A percentile compares a stretch with the other conserved stretches of the same genome.
Evolutionary conservation across 441 rosid genomes (phyloP).

Genomic region (Theobroma grandiflorum): DNA sequence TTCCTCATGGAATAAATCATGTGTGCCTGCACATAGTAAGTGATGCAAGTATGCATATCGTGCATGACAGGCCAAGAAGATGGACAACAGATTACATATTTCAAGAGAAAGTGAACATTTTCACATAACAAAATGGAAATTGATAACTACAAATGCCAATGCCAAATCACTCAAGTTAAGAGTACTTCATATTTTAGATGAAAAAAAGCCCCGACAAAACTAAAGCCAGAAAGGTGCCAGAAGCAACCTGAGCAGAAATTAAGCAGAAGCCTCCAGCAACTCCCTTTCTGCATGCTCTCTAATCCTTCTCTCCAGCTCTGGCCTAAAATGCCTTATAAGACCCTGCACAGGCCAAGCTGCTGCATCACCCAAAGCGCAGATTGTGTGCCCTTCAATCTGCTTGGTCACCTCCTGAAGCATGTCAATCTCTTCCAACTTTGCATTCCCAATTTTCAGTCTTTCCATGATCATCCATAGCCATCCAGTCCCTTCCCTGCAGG

Average conservation of each 20-base stretch:
- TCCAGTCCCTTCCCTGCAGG: constrained; percentile 98
- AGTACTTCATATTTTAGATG: neutral
- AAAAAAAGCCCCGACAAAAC: neutral
- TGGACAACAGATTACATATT: neutral
- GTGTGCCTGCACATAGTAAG: neutral
- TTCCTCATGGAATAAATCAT: neutral
- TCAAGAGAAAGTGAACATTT: neutral
- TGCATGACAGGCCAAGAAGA: neutral
- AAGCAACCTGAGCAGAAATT: constrained; percentile 60
- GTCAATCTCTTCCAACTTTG: constrained; percentile 97
- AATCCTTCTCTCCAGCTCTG: constrained; percentile 98
- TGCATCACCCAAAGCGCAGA: constrained; percentile 99
- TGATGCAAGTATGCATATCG: neutral
- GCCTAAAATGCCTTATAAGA: constrained; percentile 96
- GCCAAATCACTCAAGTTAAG: neutral
- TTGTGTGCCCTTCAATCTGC: constrained; percentile 99
- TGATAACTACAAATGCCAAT: neutral
- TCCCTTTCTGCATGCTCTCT: constrained; percentile 91
- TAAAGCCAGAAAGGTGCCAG: constrained; percentile 27
- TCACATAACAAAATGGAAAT: neutral
- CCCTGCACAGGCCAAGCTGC: constrained; percentile 99
- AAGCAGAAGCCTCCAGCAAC: constrained; percentile 93
- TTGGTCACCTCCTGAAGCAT: constrained; percentile 99
- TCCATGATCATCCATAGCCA: constrained; percentile 99
- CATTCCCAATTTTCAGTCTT: constrained; percentile 95